Evolutionary conservation across 257 asterid genomes (phyloP).

Genomic region (Jaltomata sinuosa): DNA sequence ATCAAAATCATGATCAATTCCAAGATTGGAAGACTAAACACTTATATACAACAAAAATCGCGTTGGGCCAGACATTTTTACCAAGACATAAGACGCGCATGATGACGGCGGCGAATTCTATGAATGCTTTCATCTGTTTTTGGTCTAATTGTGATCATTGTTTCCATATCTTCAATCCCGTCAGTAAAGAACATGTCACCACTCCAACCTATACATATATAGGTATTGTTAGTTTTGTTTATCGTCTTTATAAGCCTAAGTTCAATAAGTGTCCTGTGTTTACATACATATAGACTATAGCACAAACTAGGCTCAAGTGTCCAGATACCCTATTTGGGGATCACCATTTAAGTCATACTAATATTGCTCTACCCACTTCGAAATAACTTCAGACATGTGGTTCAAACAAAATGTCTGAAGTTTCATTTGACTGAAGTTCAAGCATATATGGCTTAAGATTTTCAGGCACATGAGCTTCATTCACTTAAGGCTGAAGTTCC

Average conservation of each 20-base stretch:
- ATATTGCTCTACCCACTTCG: too few species aligned
- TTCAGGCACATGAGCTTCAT: too few species aligned
- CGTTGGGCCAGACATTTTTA: neutral
- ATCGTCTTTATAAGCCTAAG: neutral
- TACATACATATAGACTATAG: too few species aligned
- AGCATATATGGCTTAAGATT: too few species aligned
- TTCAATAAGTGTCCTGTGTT: neutral
- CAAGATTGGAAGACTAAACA: neutral
- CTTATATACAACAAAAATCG: neutral
- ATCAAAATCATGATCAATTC: neutral
- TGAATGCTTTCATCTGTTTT: neutral
- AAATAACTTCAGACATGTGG: too few species aligned
- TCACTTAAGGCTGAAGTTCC: too few species aligned
- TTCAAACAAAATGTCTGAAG: too few species aligned
- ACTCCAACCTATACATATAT: neutral
- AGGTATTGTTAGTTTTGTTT: neutral
- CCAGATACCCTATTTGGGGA: too few species aligned
- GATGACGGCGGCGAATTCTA: neutral
- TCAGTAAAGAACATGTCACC: neutral
- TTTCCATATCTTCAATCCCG: neutral
- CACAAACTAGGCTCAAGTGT: too few species aligned
- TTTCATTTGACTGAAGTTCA: too few species aligned
- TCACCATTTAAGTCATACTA: too few species aligned
- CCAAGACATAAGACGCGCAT: neutral
- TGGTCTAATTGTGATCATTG: neutral